Evolutionary conservation across 2,329 filamentous ascomycete genomes (phyloP).

Genomic region (Rutstroemia sp.): DNA sequence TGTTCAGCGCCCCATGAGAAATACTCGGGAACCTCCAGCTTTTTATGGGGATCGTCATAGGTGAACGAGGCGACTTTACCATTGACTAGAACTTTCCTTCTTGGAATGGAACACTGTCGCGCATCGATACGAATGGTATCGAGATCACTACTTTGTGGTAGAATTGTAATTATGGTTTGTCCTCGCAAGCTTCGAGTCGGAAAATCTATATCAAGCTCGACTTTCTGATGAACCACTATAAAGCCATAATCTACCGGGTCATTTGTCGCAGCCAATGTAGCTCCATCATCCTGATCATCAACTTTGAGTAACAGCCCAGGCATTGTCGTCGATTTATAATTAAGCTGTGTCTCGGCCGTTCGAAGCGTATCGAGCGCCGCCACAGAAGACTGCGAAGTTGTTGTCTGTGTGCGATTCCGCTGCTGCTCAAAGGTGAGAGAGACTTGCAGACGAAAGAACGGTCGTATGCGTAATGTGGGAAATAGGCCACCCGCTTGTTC

Average conservation of each 20-base stretch:
- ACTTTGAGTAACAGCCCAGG: conserved; percentile 22
- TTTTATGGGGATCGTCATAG: conserved; percentile 57
- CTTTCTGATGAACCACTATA: conserved; percentile 71
- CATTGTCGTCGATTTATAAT: conserved; percentile 13
- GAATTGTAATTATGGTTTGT: conserved; percentile 71
- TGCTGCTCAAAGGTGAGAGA: too few species aligned
- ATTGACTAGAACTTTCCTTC: conserved; percentile 44
- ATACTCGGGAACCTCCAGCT: conserved; percentile 51
- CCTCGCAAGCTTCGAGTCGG: conserved; percentile 66
- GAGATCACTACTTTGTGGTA: conserved; percentile 47
- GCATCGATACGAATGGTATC: conserved; percentile 53
- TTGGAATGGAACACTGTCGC: conserved; percentile 53
- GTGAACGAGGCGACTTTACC: conserved; percentile 28
- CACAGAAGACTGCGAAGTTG: too few species aligned
- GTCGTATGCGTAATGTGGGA: too few species aligned
- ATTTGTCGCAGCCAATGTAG: conserved; percentile 3
- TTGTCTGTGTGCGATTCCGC: too few species aligned
- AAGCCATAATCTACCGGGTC: conserved; percentile 29
- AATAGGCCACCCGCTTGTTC: too few species aligned
- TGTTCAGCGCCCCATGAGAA: conserved; percentile 64
- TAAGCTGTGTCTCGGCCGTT: too few species aligned
- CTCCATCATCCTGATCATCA: conserved; percentile 13
- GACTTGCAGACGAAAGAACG: too few species aligned
- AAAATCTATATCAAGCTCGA: conserved; percentile 87
- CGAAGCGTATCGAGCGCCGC: too few species aligned